Conservation (phyloP, 1,284 basidiomycete species). For the Tilletiaria anomala region DNA sequence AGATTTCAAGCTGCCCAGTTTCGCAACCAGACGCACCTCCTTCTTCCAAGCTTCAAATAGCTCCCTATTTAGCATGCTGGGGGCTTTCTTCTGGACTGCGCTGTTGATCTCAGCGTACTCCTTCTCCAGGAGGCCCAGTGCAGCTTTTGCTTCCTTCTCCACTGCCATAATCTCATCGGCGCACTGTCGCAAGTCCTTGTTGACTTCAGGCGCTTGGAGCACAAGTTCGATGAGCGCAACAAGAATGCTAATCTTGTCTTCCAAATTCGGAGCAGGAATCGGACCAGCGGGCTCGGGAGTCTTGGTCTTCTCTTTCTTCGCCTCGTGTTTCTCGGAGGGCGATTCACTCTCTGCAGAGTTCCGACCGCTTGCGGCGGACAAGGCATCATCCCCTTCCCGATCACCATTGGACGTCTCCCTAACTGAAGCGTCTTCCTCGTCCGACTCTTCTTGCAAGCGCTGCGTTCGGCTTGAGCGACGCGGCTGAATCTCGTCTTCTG, state of each 20-base stretch:
- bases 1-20: too few species aligned
- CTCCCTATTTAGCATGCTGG: not conserved
- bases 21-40: not conserved
- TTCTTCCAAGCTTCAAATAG: slow-evolving; percentile 1
- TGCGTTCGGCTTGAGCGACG: too few species aligned
- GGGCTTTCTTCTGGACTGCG: not conserved
- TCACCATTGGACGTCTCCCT: too few species aligned
- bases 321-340: too few species aligned
- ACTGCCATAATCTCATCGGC: not conserved
- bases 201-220: not conserved
- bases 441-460: too few species aligned
- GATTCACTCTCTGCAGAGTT: too few species aligned
- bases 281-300: not conserved
- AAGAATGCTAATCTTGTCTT: slow-evolving; percentile 1
- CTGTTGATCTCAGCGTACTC: not conserved
- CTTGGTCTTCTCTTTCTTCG: too few species aligned
- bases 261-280: not conserved
- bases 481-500: too few species aligned
- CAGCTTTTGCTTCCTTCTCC: not conserved
- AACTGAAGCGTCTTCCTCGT: too few species aligned
- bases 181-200: not conserved
- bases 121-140: slow-evolving; percentile 1
- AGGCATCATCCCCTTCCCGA: too few species aligned
- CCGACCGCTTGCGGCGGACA: too few species aligned
- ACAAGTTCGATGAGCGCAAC: slow-evolving; percentile 1